Conservation (phyloP, 2,329 filamentous ascomycete genomes). For the Phoma sp. region DNA sequence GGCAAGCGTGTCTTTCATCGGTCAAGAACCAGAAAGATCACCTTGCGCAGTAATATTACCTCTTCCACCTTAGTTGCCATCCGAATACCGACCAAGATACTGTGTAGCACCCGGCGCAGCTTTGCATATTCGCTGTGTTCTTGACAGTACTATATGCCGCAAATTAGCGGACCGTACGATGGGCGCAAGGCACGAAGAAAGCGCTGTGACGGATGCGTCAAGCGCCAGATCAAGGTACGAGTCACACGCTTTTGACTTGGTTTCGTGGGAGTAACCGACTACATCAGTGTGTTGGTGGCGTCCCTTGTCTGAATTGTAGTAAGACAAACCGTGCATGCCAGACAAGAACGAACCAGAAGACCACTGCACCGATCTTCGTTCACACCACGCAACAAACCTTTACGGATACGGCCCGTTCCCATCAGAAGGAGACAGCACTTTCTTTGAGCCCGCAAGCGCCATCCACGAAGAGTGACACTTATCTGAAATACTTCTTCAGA, state of each 20-base stretch:
- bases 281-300: constrained; percentile 32
- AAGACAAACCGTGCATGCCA: constrained; percentile 26
- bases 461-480: background rate
- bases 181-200: constrained; percentile 38
- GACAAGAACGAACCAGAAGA: constrained; percentile 4
- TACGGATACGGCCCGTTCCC: background rate
- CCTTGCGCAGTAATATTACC: constrained; percentile 3
- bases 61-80: constrained; percentile 1
- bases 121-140: background rate
- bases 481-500: constrained; percentile 32
- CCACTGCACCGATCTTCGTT: constrained; percentile 27
- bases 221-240: constrained; percentile 36
- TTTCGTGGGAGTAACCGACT: background rate
- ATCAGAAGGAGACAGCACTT: background rate
- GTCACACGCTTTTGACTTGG: background rate
- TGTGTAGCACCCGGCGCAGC: background rate
- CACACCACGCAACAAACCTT: constrained; percentile 1
- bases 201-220: constrained; percentile 34
- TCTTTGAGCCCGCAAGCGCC: background rate
- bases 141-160: constrained; percentile 14
- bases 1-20: background rate
- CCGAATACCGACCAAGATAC: background rate
- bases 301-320: constrained; percentile 31
- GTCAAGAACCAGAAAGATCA: background rate
- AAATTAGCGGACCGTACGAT: constrained; percentile 35